These are phyloP conservation scores for Cryphonectria parasitica DNA, from an alignment of 2,329 filamentous ascomycete species.

Conservation along the genomic window DNA sequence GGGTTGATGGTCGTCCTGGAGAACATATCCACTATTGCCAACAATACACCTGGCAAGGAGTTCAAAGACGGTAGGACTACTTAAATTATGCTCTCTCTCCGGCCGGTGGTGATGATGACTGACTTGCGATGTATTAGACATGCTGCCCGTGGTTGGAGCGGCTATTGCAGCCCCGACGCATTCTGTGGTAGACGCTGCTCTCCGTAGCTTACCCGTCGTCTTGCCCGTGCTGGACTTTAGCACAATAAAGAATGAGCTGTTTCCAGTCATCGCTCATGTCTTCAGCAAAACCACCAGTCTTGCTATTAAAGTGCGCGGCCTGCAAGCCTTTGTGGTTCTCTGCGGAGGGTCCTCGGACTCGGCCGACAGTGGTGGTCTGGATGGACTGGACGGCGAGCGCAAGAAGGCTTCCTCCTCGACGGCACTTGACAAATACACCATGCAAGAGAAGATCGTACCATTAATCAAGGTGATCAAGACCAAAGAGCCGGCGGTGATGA, in stretches of 20 bases:
- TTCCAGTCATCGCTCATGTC: conserved; percentile 86
- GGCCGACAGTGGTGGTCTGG: conserved; percentile 69
- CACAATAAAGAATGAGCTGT: conserved; percentile 95
- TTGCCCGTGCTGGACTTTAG: conserved; percentile 91
- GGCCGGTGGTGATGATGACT: conserved; percentile 19
- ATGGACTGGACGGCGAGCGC: conserved; percentile 66
- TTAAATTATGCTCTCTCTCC: background rate
- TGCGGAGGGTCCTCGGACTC: conserved; percentile 73
- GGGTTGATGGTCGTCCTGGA: conserved; percentile 91
- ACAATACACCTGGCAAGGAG: conserved; percentile 85
- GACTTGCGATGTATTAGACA: conserved; percentile 58
- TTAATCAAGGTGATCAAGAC: conserved; percentile 93
- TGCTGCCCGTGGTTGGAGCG: conserved; percentile 81
- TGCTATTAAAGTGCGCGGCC: conserved; percentile 88
- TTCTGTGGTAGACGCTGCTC: conserved; percentile 81
- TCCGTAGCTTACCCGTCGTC: conserved; percentile 78
- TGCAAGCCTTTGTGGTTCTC: conserved; percentile 87
- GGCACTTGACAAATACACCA: conserved; percentile 94
- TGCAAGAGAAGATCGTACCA: conserved; percentile 96
- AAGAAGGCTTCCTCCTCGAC: conserved; percentile 70
- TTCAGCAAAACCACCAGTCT: conserved; percentile 94
- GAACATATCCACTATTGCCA: conserved; percentile 74
- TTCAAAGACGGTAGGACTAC: conserved; percentile 80
- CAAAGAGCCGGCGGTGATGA: conserved; percentile 96
- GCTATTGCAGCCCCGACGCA: conserved; percentile 90